phyloP scores from a whole-genome alignment of 108 stramenopile species.

The Thalassiosira profunda region DNA sequence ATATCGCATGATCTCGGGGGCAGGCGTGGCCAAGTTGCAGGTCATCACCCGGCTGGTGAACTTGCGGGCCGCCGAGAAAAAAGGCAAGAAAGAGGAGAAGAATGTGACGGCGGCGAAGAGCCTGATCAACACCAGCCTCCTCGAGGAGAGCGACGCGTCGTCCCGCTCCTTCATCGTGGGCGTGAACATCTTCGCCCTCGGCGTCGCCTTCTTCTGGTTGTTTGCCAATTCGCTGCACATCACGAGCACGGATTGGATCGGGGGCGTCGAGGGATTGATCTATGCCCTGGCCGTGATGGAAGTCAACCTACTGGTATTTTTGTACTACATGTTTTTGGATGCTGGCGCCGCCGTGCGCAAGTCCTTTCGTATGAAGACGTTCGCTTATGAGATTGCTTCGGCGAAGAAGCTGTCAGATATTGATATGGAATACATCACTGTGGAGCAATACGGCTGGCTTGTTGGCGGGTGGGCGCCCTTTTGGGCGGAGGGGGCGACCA shows the following conservation, averaged over 20 bases:
- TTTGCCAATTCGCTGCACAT: slow-evolving; percentile 83
- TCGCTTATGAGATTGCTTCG: slow-evolving; percentile 36
- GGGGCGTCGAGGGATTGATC: slow-evolving; percentile 80
- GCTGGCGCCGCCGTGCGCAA: slow-evolving; percentile 43
- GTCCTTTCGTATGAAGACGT: slow-evolving; percentile 47
- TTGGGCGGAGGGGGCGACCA: slow-evolving; percentile 46
- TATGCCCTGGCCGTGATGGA: slow-evolving; percentile 85
- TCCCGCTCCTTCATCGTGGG: slow-evolving; percentile 65
- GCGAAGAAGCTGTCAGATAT: slow-evolving; percentile 10
- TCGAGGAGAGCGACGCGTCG: slow-evolving; percentile 62
- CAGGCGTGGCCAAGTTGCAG: slow-evolving; percentile 54
- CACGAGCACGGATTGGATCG: slow-evolving; percentile 80
- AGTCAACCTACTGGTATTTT: slow-evolving; percentile 65
- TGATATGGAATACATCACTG: slow-evolving; percentile 21
- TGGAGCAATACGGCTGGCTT: slow-evolving; percentile 50
- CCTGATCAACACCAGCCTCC: slow-evolving; percentile 62
- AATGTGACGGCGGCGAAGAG: slow-evolving; percentile 45
- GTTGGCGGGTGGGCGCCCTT: slow-evolving; percentile 67
- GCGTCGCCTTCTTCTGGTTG: slow-evolving; percentile 86
- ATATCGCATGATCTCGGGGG: slow-evolving; percentile 43
- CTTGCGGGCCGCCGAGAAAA: slow-evolving; percentile 3
- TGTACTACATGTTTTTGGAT: slow-evolving; percentile 83
- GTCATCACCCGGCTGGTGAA: slow-evolving; percentile 59
- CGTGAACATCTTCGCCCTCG: slow-evolving; percentile 62
- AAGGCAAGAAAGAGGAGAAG: slow-evolving; percentile 13